Evolutionary conservation across 148 eudicot species (phyloP), one percentile per base, ranked within the genome.

Genomic region (Chenopodium suecicum): DNA sequence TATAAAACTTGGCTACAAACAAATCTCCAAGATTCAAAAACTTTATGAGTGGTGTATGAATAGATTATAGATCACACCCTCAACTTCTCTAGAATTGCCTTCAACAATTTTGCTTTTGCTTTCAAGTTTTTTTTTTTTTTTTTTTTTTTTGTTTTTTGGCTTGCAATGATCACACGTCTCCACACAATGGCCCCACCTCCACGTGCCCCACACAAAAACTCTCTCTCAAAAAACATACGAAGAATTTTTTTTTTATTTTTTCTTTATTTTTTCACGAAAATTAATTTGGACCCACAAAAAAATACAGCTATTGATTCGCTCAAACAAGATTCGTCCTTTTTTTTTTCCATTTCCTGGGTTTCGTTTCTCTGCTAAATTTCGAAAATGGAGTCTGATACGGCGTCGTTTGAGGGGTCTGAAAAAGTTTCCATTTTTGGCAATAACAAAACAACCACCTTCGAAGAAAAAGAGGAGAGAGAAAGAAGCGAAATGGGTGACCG

Each of bases 311-410:
- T 50, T 48, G 22, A 74, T 50, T 52, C 77, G 37, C 17, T 50
- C 41, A 74, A 74, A 22, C 19, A 74, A 50, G 20, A 25, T 74
- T 63, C 67, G 32, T 74, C 62, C 77, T 20, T 81, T 75, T 14
- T 41, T 32, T 72, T 65, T 4, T 34, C 44, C 44, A 41, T 41
- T 41, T 41, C 44, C 7, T 41, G 44, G 8, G 44, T 16, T 46
- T 46, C 46, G 0, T 3, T 3, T 6, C 48, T 78, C 73, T 16
- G 8, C 69, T 34, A 41, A 0, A 72, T 17, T 19, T 37, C 64
- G 44, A 54, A 13, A 68, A 84, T 80, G 86, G 79, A 46, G 72
- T 20, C 12, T 10, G 80, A 70, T 46, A 66, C 73, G 80, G 9
- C 73, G 86, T 75, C 83, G 78, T 70, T 48, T 54, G 34, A 34